Evolutionary conservation across 768 basidiomycete species (phyloP).

Genomic region (Termitomyces sp.): DNA sequence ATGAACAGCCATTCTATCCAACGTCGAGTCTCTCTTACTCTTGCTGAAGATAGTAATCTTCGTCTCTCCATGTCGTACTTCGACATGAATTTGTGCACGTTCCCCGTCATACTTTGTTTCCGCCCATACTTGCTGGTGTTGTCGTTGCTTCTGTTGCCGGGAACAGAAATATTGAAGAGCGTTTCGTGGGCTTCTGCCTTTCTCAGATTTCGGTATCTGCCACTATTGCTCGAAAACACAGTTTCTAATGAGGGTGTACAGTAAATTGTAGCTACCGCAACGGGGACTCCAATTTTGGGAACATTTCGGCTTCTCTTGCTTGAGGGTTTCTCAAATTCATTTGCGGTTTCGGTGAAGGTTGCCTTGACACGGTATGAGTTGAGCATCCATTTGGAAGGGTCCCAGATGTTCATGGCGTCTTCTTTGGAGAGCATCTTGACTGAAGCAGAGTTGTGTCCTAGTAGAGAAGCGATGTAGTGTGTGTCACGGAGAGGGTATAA

Average conservation of each 20-base stretch:
- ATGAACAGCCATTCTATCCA: conserved; percentile 66
- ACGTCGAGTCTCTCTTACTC: conserved; percentile 77
- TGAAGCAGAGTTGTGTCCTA: conserved; percentile 50
- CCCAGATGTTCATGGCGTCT: conserved; percentile 71
- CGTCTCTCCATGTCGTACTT: conserved; percentile 35
- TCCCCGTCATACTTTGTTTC: conserved; percentile 97
- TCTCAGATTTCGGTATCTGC: conserved; percentile 79
- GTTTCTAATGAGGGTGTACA: neutral
- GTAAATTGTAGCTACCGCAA: conserved; percentile 40
- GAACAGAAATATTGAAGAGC: conserved; percentile 40
- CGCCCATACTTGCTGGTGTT: conserved; percentile 54
- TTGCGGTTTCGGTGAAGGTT: conserved; percentile 51
- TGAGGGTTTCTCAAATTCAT: conserved; percentile 30
- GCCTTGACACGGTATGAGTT: conserved; percentile 49
- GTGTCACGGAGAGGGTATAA: conserved; percentile 58
- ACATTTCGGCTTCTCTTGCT: conserved; percentile 19
- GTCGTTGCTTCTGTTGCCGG: conserved; percentile 12
- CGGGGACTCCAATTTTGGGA: conserved; percentile 52
- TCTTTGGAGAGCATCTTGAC: conserved; percentile 50
- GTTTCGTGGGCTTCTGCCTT: conserved; percentile 57
- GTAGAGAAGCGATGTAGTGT: conserved; percentile 45
- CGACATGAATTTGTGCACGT: conserved; percentile 87
- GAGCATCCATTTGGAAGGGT: conserved; percentile 48
- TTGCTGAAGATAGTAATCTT: conserved; percentile 82
- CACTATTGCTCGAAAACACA: neutral